Evolutionary conservation across 805 yeast genomes (phyloP).

Genomic region (Yarrowia keelungensis): DNA sequence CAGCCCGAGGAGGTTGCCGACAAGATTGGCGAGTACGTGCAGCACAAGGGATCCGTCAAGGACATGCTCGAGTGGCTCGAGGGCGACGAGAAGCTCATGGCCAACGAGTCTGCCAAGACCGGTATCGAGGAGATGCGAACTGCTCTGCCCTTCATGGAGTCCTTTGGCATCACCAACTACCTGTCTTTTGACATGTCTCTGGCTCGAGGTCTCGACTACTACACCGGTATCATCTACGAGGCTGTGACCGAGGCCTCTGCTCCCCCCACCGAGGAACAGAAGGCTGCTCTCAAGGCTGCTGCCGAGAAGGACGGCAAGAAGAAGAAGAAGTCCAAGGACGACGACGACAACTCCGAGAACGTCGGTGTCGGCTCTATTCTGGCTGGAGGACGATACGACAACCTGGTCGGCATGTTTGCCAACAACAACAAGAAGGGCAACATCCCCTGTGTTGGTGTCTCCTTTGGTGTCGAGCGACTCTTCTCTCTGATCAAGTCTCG

Average conservation of each 20-base stretch:
- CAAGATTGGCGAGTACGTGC: conserved; percentile 88
- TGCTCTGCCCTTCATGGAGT: conserved; percentile 78
- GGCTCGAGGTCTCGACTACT: conserved; percentile 97
- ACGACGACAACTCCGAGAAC: conserved; percentile 92
- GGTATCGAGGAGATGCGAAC: conserved; percentile 84
- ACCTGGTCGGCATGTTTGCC: conserved; percentile 94
- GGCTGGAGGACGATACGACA: conserved; percentile 98
- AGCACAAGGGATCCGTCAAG: conserved; percentile 67
- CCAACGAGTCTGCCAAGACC: conserved; percentile 73
- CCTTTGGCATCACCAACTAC: conserved; percentile 69
- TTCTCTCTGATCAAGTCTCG: conserved; percentile 88
- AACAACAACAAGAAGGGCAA: conserved; percentile 75
- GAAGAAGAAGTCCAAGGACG: conserved; percentile 57
- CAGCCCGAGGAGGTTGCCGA: conserved; percentile 94
- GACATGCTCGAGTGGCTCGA: conserved; percentile 60
- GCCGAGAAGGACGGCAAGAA: conserved; percentile 50
- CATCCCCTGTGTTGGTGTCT: conserved; percentile 96
- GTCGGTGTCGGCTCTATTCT: conserved; percentile 99
- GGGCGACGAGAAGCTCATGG: conserved; percentile 62
- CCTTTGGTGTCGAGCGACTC: conserved; percentile 95
- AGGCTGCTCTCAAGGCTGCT: conserved; percentile 55
- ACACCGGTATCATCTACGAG: conserved; percentile 96
- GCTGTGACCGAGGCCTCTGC: conserved; percentile 95
- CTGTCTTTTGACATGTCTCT: conserved; percentile 90
- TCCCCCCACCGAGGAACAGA: conserved; percentile 85